phyloP scores from a whole-genome alignment of 2,329 filamentous ascomycete genomes.

The Sphaerulina musiva region DNA sequence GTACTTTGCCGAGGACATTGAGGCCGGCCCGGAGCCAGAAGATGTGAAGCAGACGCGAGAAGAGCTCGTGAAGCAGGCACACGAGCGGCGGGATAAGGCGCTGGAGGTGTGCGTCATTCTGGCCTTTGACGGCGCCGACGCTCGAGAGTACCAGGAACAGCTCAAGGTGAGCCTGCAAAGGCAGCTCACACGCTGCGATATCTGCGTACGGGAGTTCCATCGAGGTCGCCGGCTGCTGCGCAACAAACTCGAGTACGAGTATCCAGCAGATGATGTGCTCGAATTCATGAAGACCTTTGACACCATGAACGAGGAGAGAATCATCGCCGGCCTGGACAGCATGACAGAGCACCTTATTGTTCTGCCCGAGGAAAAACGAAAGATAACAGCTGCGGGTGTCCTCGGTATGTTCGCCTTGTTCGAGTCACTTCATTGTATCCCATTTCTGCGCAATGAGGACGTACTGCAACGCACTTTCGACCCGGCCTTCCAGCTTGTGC shows the following conservation, averaged over 20 bases:
- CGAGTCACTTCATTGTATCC: slow-evolving; percentile 77
- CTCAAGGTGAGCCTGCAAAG: slow-evolving; percentile 36
- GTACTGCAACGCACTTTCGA: slow-evolving; percentile 61
- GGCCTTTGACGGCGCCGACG: slow-evolving; percentile 44
- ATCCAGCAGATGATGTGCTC: slow-evolving; percentile 41
- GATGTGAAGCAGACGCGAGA: slow-evolving; percentile 23
- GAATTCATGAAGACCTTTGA: slow-evolving; percentile 42
- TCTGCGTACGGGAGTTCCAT: slow-evolving; percentile 47
- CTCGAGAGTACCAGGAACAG: slow-evolving; percentile 38
- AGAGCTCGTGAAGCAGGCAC: slow-evolving; percentile 35
- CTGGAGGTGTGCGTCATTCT: slow-evolving; percentile 42
- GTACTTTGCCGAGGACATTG: slow-evolving; percentile 44
- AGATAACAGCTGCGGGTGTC: slow-evolving; percentile 46
- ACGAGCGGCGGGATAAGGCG: slow-evolving; percentile 37
- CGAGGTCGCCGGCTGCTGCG: slow-evolving; percentile 39
- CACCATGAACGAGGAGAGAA: slow-evolving; percentile 41
- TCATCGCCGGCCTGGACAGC: slow-evolving; percentile 38
- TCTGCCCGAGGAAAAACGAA: slow-evolving; percentile 46
- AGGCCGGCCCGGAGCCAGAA: slow-evolving; percentile 35
- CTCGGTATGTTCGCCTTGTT: slow-evolving; percentile 73
- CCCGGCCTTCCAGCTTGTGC: slow-evolving; percentile 72
- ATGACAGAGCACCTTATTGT: slow-evolving; percentile 38
- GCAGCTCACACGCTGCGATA: slow-evolving; percentile 44
- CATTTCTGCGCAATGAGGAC: slow-evolving; percentile 58
- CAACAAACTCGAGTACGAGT: slow-evolving; percentile 38